Evolutionary conservation across 257 asterid species (phyloP), one percentile per base, ranked within the genome.

Genomic region (Primulina tabacum): DNA sequence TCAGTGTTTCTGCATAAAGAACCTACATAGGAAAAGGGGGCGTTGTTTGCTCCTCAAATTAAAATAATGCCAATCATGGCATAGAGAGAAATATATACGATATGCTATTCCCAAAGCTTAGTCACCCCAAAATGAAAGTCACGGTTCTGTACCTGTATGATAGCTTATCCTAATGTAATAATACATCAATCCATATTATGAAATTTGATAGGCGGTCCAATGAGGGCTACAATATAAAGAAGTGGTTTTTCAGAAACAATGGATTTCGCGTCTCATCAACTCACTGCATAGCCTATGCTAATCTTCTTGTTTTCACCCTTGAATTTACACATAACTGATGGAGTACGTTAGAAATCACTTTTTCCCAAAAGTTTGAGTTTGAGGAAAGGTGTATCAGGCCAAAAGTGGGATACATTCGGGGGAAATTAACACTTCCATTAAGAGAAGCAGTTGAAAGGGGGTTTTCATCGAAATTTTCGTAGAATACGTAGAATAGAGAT

Each of bases 11-110:
- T 50, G 43, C 52, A 69, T 47, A 30, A 10, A 28, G 30, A 28
- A 57, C 58, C 75, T 40, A 64, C 73, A 17, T 50, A 55, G 64
- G 20, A 30, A 24, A 43, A 5, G 53, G n/a, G 17, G 17, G 6
- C 2, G 6, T 43, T 4, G 17, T 10, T 43, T 21, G 55, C 18
- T 62, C 50, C 16, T n/a, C 37, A 55, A 52, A 58, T 70, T 24
- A 33, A 35, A 43, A n/a, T 18, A 43, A 43, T 2, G n/a, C 2
- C n/a, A 43, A 43, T 12, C 2, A 3, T 12, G 17, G n/a, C 53
- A 43, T 43, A 43, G 0, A 11, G n/a, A 38, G 14, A 43, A 43
- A 17, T 43, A 43, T 43, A 12, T 11, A 38, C 2, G 43, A 38
- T 10, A 10, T 38, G 50, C 3, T 10, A 38, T 38, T 10, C n/a